Conservation (phyloP, 257 asterid genomes). For the Cruciata laevipes region DNA sequence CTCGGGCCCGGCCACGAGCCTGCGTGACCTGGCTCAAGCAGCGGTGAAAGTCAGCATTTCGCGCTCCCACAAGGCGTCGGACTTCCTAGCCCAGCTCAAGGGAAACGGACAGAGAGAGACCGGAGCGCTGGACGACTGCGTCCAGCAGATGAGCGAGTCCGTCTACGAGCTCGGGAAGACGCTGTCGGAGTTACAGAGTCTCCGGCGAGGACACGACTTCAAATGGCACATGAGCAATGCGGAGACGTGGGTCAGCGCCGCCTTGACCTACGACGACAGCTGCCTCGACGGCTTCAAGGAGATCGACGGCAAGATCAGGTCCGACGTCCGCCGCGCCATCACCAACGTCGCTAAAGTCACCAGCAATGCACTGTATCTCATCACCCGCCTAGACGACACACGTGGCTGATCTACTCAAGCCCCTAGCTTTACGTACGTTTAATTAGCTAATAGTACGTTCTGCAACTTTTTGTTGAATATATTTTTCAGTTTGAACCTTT, state of each 20-base stretch:
- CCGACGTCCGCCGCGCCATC: conserved; percentile 54
- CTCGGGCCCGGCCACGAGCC: conserved; percentile 58
- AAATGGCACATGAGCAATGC: conserved; percentile 89
- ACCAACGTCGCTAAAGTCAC: conserved; percentile 66
- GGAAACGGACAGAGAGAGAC: conserved; percentile 35
- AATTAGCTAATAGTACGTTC: not conserved
- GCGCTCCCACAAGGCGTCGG: conserved; percentile 36
- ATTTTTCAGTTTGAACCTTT: not conserved
- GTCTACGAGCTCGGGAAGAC: conserved; percentile 60
- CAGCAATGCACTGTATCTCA: conserved; percentile 82
- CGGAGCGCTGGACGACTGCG: conserved; percentile 61
- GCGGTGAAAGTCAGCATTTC: conserved; percentile 65
- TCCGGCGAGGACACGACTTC: conserved; percentile 52
- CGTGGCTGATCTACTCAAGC: not conserved
- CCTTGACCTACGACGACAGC: conserved; percentile 77
- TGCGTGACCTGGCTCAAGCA: conserved; percentile 59
- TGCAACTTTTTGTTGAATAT: not conserved
- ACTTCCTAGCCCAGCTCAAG: conserved; percentile 36
- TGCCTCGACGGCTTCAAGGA: conserved; percentile 88
- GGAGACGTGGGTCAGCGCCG: conserved; percentile 96
- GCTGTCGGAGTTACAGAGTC: conserved; percentile 50
- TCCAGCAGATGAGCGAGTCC: conserved; percentile 62
- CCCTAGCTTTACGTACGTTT: not conserved
- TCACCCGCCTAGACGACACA: conserved; percentile 48
- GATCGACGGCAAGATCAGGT: conserved; percentile 38